Base-by-base conservation (phyloP, 371 early-diverging fungal species). In the Batrachochytrium dendrobatidis region DNA sequence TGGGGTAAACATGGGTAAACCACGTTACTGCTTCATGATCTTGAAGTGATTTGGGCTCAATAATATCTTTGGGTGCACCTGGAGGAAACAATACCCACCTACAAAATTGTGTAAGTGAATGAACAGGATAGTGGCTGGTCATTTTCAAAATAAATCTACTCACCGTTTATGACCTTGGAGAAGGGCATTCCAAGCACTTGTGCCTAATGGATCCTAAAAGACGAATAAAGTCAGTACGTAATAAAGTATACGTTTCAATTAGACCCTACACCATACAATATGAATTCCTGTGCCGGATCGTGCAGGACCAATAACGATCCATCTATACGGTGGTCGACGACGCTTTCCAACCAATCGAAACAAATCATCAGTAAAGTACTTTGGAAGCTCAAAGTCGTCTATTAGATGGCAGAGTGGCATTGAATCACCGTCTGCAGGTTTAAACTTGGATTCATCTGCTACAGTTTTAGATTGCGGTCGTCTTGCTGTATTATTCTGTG, bases 11-110 rank as follows among this genome's bases (percentile, higher is more conserved):
- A 25, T 77, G 69, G 30, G 78, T 76, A 59, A 86, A 91, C 91
- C 91, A 91, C 0, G 86, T 83, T 5, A 84, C 78, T 4, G 86
- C 88, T 66, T 91, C 91, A 34, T 74, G 79, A 62, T 91, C 89
- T 53, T 77, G 59, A 7, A 65, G 33, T 79, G 52, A 53, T 5
- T 50, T 29, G 33, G 59, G 45, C 3, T 68, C 61, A 46, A 68
- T 62, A 12, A 64, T 3, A 7, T 60, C n/a, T 30, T 45, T 44
- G 1, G 64, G 61, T 10, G 59, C 46, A 12, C 45, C 22, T 1
- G 71, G 74, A 1, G 87, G 88, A 60, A 87, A 90, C 20, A 90
- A 59, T 34, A 79, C 81, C 90, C 88, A 88, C 34, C 74, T 69
- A 46, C 3, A n/a, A 28, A 48, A 48, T 48, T 48, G 12, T 48